Conservation (phyloP, 345 rosid genomes). For the thale cress (Arabidopsis thaliana) region TAIR10.1 NC_003076.8:556501-557000, state of each 20-base stretch:
- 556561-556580: constrained; percentile 38
- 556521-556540: constrained; percentile 30
- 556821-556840: background rate
- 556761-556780: constrained; percentile 24
- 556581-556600: constrained; percentile 33
- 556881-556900: too few relatives aligned
- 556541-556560: constrained; percentile 42
- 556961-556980: too few relatives aligned
- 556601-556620: constrained; percentile 5
- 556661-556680: background rate
- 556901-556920: too few relatives aligned
- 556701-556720: constrained; percentile 10
- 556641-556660: background rate
- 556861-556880: too few relatives aligned
- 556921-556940: too few relatives aligned
- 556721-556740: constrained; percentile 31
- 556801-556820: background rate
- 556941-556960: too few relatives aligned
- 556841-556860: too few relatives aligned
- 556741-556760: constrained; percentile 18
- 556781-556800: background rate
- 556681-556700: constrained; percentile 27
- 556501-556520: constrained; percentile 43
- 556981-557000: too few relatives aligned
- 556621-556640: constrained; percentile 29